A percentile compares a stretch with the other conserved stretches of the same genome.
phyloP scores from a whole-genome alignment of 1,139 yeast species.

The Suhomyces atakaporum region DNA sequence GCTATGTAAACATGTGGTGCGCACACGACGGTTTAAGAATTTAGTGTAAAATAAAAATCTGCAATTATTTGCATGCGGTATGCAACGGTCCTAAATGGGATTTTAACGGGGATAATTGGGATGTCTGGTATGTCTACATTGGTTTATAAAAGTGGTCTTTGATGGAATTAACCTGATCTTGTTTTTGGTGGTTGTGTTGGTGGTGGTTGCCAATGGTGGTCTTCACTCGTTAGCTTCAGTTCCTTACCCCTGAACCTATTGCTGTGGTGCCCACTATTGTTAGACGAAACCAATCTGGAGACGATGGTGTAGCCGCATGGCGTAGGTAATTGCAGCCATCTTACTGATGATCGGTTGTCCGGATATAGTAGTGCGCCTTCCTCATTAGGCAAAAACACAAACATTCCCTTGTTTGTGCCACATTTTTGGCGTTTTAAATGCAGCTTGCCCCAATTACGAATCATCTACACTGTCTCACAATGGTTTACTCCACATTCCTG shows the following conservation, averaged over 20 bases:
- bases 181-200: no score
- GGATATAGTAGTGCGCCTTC: conserved; percentile 4
- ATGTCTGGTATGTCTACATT: no score
- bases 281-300: background rate
- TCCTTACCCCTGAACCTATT: background rate
- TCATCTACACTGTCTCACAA: background rate
- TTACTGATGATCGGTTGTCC: background rate
- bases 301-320: conserved; percentile 1
- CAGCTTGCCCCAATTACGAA: background rate
- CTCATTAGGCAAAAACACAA: conserved; percentile 4
- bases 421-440: background rate
- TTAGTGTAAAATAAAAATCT: background rate
- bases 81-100: no score
- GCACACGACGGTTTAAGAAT: background rate
- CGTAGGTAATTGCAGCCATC: conserved; percentile 1
- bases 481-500: background rate
- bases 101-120: no score
- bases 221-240: no score
- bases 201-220: no score
- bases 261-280: background rate
- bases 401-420: background rate
- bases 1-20: background rate
- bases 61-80: background rate
- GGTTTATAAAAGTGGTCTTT: no score
- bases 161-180: no score